phyloP scores from a whole-genome alignment of 164 flowering plant species.

The Cinnamomum chago region DNA sequence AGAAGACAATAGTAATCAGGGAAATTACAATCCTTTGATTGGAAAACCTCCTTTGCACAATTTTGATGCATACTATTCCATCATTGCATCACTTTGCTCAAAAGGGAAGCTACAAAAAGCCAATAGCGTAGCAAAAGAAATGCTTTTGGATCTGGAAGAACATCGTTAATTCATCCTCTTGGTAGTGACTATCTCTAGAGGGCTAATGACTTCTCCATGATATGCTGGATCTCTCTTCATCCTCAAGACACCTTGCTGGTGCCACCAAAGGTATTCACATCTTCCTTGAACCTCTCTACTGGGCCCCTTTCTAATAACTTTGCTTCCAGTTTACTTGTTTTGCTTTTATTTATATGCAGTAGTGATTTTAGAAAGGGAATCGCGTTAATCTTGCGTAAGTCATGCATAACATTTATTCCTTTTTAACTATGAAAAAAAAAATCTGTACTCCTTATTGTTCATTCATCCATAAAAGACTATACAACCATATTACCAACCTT shows the following conservation, averaged over 20 bases:
- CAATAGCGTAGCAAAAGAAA: constrained; percentile 38
- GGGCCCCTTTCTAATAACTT: background rate
- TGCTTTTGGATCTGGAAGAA: constrained; percentile 23
- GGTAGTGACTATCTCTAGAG: background rate
- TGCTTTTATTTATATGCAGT: no score
- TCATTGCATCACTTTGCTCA: constrained; percentile 49
- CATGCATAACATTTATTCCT: no score
- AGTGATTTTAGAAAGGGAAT: background rate
- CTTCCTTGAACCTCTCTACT: background rate
- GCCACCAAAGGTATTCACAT: background rate
- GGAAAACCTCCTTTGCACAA: constrained; percentile 16
- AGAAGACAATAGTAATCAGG: constrained; percentile 12
- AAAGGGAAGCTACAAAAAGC: constrained; percentile 55
- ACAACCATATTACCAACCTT: no score
- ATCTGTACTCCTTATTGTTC: no score
- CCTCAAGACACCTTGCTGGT: background rate
- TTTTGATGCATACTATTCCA: constrained; percentile 49
- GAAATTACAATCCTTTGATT: constrained; percentile 1
- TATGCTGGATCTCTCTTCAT: background rate
- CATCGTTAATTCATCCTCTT: constrained; percentile 5
- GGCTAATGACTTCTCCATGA: background rate
- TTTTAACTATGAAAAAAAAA: no score
- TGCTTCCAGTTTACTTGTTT: no score
- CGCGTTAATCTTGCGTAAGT: background rate
- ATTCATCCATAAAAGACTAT: no score